These are phyloP conservation scores for Auricularia sp. DNA, from an alignment of 768 basidiomycete species.

Conservation along the genomic window DNA sequence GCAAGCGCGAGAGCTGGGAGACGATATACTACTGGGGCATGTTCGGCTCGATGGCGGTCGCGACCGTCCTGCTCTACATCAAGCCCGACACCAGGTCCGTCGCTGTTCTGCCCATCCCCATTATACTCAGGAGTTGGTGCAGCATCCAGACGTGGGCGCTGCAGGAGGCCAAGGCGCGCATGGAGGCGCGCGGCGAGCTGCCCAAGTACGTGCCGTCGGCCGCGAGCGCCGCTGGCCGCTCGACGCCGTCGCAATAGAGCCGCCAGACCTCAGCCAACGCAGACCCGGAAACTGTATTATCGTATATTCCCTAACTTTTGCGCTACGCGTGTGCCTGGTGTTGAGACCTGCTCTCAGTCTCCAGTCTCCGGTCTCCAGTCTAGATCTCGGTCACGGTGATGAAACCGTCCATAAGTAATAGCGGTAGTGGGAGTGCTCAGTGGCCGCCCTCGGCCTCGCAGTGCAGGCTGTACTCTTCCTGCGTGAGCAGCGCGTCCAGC, in stretches of 20 bases:
- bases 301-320: background rate
- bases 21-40: conserved; percentile 83
- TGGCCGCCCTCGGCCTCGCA: conserved; percentile 30
- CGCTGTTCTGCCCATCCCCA: background rate
- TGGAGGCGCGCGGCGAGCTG: conserved; percentile 89
- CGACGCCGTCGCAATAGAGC: background rate
- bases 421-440: background rate
- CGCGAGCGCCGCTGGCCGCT: background rate
- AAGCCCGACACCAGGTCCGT: conserved; percentile 88
- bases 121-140: conserved; percentile 1
- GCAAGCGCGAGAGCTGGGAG: conserved; percentile 87
- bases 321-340: background rate
- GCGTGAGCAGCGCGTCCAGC: conserved; percentile 63
- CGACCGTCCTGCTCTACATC: conserved; percentile 70
- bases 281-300: background rate
- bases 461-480: conserved; percentile 61
- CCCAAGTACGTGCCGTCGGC: conserved; percentile 64
- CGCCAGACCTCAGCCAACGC: too few relatives aligned
- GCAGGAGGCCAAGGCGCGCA: conserved; percentile 76
- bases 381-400: background rate
- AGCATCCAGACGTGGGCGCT: conserved; percentile 92
- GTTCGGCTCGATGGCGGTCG: conserved; percentile 78
- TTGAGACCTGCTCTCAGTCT: background rate
- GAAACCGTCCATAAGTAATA: background rate
- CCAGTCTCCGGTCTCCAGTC: background rate